phyloP scores from a whole-genome alignment of 2,329 filamentous ascomycete genomes.

The Sporothrix mexicana region DNA sequence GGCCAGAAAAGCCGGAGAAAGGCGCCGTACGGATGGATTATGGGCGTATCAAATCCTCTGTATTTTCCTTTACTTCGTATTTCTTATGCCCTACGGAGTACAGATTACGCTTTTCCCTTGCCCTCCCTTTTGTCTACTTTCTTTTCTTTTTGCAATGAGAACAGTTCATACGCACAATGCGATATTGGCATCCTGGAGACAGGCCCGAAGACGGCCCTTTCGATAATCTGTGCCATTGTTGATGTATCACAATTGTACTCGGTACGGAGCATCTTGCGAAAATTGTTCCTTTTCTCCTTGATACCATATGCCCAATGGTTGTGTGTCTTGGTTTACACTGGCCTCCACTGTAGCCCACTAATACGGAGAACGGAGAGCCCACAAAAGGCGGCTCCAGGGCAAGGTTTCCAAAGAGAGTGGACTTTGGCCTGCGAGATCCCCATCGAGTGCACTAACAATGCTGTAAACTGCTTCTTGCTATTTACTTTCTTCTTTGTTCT shows the following conservation, averaged over 20 bases:
- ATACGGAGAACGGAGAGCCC: background rate
- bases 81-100: no score
- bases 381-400: conserved; percentile 10
- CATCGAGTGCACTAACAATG: background rate
- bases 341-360: background rate
- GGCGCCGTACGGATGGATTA: background rate
- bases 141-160: no score
- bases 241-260: background rate
- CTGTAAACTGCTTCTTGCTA: background rate
- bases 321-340: background rate
- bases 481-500: background rate
- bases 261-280: background rate
- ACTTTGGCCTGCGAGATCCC: background rate
- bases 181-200: background rate
- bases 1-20: background rate
- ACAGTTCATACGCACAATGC: background rate
- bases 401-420: conserved; percentile 4
- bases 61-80: no score
- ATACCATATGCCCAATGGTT: background rate
- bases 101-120: no score
- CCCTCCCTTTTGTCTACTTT: no score
- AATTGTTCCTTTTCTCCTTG: conserved; percentile 5
- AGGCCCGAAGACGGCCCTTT: background rate
- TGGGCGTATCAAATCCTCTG: background rate
- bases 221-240: background rate